Conservation (phyloP, 1,284 basidiomycete genomes). For the Cryptococcus sp. region DNA sequence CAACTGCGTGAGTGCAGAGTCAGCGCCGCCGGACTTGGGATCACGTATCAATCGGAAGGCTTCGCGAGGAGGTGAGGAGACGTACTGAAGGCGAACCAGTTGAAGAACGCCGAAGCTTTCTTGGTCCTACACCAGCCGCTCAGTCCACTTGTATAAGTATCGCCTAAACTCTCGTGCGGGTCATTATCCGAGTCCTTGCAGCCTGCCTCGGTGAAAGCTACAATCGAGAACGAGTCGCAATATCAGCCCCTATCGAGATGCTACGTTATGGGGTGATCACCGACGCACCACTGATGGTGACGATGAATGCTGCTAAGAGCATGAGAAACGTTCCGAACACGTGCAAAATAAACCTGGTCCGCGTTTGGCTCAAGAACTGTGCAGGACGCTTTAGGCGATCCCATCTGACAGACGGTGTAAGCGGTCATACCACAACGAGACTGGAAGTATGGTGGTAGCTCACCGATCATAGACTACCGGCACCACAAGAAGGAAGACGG, state of each 20-base stretch:
- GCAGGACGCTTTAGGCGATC: conserved; percentile 74
- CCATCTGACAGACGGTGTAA: conserved; percentile 49
- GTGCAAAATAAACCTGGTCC: conserved; percentile 77
- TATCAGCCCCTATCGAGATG: not conserved
- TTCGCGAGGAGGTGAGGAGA: not conserved
- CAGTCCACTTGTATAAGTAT: conserved; percentile 68
- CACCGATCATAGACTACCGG: conserved; percentile 81
- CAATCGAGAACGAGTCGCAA: not conserved
- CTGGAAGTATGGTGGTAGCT: conserved; percentile 7
- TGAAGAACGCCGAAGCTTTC: conserved; percentile 80
- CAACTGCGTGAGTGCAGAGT: conserved; percentile 6
- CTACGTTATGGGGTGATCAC: not conserved
- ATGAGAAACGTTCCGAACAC: conserved; percentile 66
- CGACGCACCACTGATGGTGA: conserved; percentile 42
- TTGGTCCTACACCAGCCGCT: conserved; percentile 83
- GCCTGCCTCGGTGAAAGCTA: conserved; percentile 55
- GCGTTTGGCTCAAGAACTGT: conserved; percentile 73
- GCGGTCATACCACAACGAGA: not conserved
- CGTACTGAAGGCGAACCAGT: conserved; percentile 60
- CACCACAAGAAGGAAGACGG: conserved; percentile 69
- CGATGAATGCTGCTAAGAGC: conserved; percentile 68
- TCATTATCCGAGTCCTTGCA: conserved; percentile 78
- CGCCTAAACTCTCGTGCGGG: conserved; percentile 68
- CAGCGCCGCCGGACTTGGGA: not conserved
- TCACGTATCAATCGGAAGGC: not conserved